A percentile compares a stretch with the other conserved stretches of the same genome.
Evolutionary conservation across 2,329 filamentous ascomycete species (phyloP).

Genomic region (Sporothrix phasma): DNA sequence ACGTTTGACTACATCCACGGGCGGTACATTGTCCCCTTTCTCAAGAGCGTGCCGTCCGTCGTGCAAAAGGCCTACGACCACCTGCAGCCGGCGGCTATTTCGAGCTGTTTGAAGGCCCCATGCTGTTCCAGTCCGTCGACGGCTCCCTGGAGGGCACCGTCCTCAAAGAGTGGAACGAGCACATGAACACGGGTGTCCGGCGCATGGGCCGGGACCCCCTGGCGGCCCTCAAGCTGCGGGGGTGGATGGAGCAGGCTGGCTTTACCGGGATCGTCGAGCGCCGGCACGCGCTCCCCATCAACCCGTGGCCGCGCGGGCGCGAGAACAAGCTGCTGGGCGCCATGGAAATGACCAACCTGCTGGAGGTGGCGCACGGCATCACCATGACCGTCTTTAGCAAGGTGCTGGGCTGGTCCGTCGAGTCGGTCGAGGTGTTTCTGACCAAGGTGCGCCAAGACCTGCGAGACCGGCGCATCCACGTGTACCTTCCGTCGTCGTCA

Average conservation of each 20-base stretch:
- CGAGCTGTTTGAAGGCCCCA: constrained; percentile 27
- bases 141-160: constrained; percentile 25
- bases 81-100: constrained; percentile 32
- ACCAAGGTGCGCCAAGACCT: constrained; percentile 26
- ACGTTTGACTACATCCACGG: constrained; percentile 47
- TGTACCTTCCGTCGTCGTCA: constrained; percentile 20
- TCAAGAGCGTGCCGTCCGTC: constrained; percentile 40
- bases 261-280: constrained; percentile 26
- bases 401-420: constrained; percentile 24
- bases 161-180: constrained; percentile 22
- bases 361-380: constrained; percentile 26
- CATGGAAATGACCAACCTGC: constrained; percentile 28
- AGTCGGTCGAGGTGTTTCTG: constrained; percentile 26
- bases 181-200: constrained; percentile 19
- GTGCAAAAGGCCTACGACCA: constrained; percentile 35
- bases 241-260: constrained; percentile 24
- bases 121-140: constrained; percentile 21
- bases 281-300: constrained; percentile 26
- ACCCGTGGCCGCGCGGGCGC: constrained; percentile 29
- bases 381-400: constrained; percentile 26
- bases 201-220: constrained; percentile 15
- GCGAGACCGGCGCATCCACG: constrained; percentile 25
- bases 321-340: constrained; percentile 30
- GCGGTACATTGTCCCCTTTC: constrained; percentile 40
- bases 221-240: constrained; percentile 4